Percentiles rank a stretch among this genome's conserved stretches.
Evolutionary conservation across 495 filamentous ascomycete genomes (phyloP).

Genomic region (Talaromyces ruber): DNA sequence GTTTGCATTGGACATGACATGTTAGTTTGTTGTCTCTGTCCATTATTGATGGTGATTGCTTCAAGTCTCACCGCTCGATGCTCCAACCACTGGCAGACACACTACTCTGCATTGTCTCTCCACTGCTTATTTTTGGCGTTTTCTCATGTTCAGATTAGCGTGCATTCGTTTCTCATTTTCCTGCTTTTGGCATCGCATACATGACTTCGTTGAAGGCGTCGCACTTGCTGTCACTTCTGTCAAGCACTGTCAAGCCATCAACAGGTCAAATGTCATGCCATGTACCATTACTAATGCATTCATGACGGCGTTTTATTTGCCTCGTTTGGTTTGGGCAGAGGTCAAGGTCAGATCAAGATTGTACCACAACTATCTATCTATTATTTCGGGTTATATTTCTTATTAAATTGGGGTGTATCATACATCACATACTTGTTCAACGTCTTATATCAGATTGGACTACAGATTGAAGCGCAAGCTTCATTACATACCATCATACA

Average conservation of each 20-base stretch:
- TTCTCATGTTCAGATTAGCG: neutral
- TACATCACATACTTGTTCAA: neutral
- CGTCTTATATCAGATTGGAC: neutral
- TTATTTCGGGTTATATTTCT: neutral
- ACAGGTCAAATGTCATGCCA: neutral
- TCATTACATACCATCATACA: neutral
- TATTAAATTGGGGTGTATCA: neutral
- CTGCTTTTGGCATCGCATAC: neutral
- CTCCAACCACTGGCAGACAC: neutral
- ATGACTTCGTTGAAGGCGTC: neutral
- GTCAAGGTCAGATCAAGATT: neutral
- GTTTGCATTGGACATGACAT: neutral
- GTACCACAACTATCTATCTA: neutral
- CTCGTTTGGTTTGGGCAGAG: neutral
- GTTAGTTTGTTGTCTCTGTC: neutral
- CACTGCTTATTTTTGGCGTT: neutral
- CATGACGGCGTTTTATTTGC: neutral
- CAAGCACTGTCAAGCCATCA: neutral
- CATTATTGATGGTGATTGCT: neutral
- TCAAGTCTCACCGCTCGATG: neutral
- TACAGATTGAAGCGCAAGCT: neutral
- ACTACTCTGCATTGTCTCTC: neutral
- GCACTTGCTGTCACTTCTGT: neutral
- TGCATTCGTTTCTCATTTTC: neutral
- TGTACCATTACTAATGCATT: neutral